Conservation (phyloP, 352 stramenopile species). For the Phytophthora aleatoria region DNA sequence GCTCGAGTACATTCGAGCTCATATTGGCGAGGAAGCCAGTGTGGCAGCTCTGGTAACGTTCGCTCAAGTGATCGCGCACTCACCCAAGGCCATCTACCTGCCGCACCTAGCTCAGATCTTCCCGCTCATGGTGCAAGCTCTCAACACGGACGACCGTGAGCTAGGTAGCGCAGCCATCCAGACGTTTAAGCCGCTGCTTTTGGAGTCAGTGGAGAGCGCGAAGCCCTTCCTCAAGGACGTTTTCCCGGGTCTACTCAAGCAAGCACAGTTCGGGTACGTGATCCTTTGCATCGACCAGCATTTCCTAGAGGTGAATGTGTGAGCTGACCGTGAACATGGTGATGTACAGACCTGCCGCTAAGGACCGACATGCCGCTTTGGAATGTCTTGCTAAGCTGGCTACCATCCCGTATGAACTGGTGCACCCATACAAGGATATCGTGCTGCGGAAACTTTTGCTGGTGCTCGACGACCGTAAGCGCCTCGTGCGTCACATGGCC, state of each 20-base stretch:
- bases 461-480: slow-evolving; percentile 89
- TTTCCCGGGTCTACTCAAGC: slow-evolving; percentile 82
- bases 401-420: slow-evolving; percentile 85
- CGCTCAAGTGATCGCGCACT: slow-evolving; percentile 82
- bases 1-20: slow-evolving; percentile 61
- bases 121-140: slow-evolving; percentile 81
- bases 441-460: slow-evolving; percentile 76
- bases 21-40: slow-evolving; percentile 43
- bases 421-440: slow-evolving; percentile 87
- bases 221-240: slow-evolving; percentile 88
- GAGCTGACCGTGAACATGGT: slow-evolving; percentile 7
- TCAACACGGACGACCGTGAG: slow-evolving; percentile 76
- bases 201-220: slow-evolving; percentile 78
- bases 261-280: slow-evolving; percentile 78
- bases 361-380: slow-evolving; percentile 75
- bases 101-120: slow-evolving; percentile 81
- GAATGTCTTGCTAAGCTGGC: slow-evolving; percentile 81
- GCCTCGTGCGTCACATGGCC: slow-evolving; percentile 84
- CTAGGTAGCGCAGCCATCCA: slow-evolving; percentile 79
- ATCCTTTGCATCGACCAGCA: neutral
- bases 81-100: slow-evolving; percentile 79
- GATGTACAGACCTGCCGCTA: slow-evolving; percentile 47
- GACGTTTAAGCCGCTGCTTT: slow-evolving; percentile 77
- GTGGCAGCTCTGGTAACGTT: slow-evolving; percentile 78
- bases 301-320: neutral